Percentiles rank a stretch among this genome's conserved stretches.
Evolutionary conservation across 208 protist species (phyloP).

Genomic region (Phytomonas sp.): DNA sequence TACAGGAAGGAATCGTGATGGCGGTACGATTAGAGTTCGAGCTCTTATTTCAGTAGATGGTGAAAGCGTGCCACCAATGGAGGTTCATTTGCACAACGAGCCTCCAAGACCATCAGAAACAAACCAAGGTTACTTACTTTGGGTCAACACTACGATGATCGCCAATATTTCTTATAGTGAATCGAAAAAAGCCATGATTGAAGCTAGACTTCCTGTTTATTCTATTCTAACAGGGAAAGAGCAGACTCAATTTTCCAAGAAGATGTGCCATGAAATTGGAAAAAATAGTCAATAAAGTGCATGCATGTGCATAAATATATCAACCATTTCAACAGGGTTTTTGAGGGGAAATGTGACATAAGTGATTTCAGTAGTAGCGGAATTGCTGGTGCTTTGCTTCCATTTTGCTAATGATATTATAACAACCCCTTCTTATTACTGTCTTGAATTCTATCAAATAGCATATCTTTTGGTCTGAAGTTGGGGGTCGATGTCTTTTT

Average conservation of each 20-base stretch:
- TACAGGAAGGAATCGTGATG: conserved; percentile 13
- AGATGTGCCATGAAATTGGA: background rate
- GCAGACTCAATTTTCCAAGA: background rate
- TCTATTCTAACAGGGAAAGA: background rate
- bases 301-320: background rate
- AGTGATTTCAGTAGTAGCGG: background rate
- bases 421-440: background rate
- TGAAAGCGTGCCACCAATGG: conserved; percentile 27
- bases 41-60: conserved; percentile 26
- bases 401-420: background rate
- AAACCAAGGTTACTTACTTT: conserved; percentile 34
- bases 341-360: background rate
- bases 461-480: background rate
- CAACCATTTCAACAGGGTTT: background rate
- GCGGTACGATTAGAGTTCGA: conserved; percentile 19
- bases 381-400: background rate
- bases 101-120: conserved; percentile 17
- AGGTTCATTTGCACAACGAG: conserved; percentile 25
- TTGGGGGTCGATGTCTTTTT: background rate
- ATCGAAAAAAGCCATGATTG: conserved; percentile 16
- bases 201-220: conserved; percentile 7
- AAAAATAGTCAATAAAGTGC: background rate
- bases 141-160: conserved; percentile 47
- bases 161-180: conserved; percentile 26
- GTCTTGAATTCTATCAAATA: background rate